These are phyloP conservation scores for Talaromyces verruculosus DNA, from an alignment of 2,329 filamentous ascomycete species.

Conservation along the genomic window DNA sequence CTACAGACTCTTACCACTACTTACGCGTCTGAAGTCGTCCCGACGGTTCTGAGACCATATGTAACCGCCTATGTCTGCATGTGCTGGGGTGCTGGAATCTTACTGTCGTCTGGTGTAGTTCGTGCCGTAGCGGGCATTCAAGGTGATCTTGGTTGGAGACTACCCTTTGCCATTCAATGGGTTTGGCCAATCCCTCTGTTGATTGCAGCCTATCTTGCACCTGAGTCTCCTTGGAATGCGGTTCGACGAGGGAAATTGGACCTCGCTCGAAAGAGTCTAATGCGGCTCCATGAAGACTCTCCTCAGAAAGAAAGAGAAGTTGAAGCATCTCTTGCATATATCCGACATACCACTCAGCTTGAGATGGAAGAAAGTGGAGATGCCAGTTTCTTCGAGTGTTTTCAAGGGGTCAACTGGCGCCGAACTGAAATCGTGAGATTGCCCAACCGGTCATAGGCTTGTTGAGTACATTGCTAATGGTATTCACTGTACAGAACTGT, in stretches of 20 bases:
- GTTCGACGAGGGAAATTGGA: constrained; percentile 48
- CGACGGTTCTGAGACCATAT: constrained; percentile 46
- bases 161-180: constrained; percentile 55
- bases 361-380: constrained; percentile 74
- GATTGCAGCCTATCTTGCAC: constrained; percentile 48
- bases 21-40: constrained; percentile 50
- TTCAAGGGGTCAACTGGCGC: constrained; percentile 73
- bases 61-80: constrained; percentile 50
- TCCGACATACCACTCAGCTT: constrained; percentile 72
- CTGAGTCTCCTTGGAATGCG: constrained; percentile 55
- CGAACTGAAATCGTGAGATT: constrained; percentile 69
- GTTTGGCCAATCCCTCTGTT: constrained; percentile 54
- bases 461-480: not conserved
- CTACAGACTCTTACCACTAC: constrained; percentile 51
- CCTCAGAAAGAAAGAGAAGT: constrained; percentile 70
- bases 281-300: constrained; percentile 47
- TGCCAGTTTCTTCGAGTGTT: constrained; percentile 77
- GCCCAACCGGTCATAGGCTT: not conserved
- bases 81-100: constrained; percentile 51
- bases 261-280: constrained; percentile 46
- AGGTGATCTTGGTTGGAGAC: constrained; percentile 53
- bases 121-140: constrained; percentile 47
- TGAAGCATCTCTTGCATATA: constrained; percentile 61
- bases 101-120: constrained; percentile 54
- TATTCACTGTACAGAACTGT: constrained; percentile 33